Conservation (phyloP, 768 basidiomycete genomes). For the Leucocoprinus birnbaumii region DNA sequence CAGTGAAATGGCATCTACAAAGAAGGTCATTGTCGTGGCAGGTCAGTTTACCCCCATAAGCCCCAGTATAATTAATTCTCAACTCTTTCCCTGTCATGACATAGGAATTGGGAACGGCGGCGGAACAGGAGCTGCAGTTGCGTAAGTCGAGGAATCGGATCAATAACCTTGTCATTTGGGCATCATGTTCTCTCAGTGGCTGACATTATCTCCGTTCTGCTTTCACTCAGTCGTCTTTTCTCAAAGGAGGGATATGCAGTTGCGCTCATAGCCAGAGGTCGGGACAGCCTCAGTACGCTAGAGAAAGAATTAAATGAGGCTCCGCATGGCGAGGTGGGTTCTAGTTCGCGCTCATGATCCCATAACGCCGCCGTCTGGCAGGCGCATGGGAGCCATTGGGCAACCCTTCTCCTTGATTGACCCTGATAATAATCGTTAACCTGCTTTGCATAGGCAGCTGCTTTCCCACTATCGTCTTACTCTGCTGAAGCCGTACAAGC, state of each 20-base stretch:
- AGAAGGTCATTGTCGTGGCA: conserved; percentile 56
- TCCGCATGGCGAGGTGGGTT: conserved; percentile 51
- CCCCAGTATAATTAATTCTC: background rate
- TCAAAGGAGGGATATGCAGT: conserved; percentile 63
- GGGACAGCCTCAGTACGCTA: conserved; percentile 46
- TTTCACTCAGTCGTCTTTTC: conserved; percentile 48
- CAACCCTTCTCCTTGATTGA: background rate
- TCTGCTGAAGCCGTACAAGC: conserved; percentile 46
- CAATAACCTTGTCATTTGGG: background rate
- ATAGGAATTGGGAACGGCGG: conserved; percentile 43
- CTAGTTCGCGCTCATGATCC: background rate
- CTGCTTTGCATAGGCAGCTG: conserved; percentile 38
- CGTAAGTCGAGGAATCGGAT: conserved; percentile 34
- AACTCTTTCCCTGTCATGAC: background rate
- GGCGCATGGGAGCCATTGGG: background rate
- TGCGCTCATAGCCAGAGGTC: conserved; percentile 60
- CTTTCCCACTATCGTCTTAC: conserved; percentile 54
- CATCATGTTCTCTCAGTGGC: background rate
- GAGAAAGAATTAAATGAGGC: conserved; percentile 48
- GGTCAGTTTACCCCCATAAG: conserved; percentile 29
- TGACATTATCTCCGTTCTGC: background rate
- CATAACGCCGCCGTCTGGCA: background rate
- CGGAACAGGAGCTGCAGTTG: conserved; percentile 57
- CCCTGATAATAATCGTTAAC: background rate
- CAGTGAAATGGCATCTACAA: conserved; percentile 17